These are phyloP conservation scores for Schoenoplectus tabernaemontani DNA, from an alignment of 202 grass and related monocot species.

Conservation along the genomic window DNA sequence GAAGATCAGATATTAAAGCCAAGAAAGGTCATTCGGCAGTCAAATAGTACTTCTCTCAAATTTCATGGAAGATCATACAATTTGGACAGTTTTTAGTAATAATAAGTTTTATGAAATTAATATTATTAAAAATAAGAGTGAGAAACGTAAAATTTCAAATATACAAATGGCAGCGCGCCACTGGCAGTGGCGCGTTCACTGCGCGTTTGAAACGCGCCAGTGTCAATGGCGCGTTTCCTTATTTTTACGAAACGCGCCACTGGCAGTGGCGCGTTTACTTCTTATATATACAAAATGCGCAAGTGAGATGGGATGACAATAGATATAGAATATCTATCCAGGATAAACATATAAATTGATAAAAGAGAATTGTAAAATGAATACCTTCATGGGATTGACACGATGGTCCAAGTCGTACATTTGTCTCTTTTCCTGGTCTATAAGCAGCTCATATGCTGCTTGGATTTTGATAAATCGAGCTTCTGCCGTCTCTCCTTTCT, in stretches of 20 bases:
- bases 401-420: slow-evolving; percentile 73
- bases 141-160: no score
- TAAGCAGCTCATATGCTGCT: slow-evolving; percentile 94
- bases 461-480: slow-evolving; percentile 99
- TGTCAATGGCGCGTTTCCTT: no score
- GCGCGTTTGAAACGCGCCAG: no score
- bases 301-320: neutral
- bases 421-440: slow-evolving; percentile 68
- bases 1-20: neutral
- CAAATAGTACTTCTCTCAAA: neutral
- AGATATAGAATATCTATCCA: neutral
- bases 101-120: no score
- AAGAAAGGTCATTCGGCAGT: neutral
- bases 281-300: no score
- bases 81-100: no score
- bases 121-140: no score
- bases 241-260: no score
- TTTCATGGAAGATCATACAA: neutral
- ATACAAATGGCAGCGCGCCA: no score
- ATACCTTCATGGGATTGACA: slow-evolving; percentile 94
- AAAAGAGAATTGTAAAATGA: neutral
- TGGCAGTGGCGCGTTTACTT: no score
- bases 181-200: no score
- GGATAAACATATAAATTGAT: neutral
- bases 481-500: slow-evolving; percentile 88